Base-by-base conservation (phyloP, 345 rosid genomes). In the Acer saccharum region DNA sequence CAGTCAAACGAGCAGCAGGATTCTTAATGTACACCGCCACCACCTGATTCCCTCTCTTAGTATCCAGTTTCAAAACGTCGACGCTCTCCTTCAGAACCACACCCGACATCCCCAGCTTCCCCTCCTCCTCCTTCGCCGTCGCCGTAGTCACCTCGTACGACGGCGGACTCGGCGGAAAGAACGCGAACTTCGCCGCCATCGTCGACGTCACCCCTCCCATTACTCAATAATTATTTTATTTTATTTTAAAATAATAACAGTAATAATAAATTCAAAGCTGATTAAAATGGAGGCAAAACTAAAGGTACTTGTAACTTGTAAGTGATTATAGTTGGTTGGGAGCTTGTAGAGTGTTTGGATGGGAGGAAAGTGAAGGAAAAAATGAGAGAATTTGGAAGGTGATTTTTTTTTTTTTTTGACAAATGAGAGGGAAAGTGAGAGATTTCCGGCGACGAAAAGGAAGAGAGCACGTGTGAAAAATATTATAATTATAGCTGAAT, bases 151-250 rank as follows among this genome's bases (percentile, higher is more conserved):
- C 84, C 84, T 80, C 74, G 81, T 95, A 95, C 3, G 98, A 95
- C 12, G 99, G 91, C 20, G 99, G 99, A 52, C 57, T 88, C 57
- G 99, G 98, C 80, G 99, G 99, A 78, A 92, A 95, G 79, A 95
- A 95, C 6, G 99, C 98, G 61, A 95, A 95, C 86, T 93, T 95
- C 64, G 98, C 93, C 71, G 98, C 99, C 86, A 95, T 82, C 27
- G 98, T 83, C 76, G 99, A 95, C 81, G 97, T 95, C 86, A 95
- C 91, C 76, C 83, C 92, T 69, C 98, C 99, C 98, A 95, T 94
- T 43, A 32, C 64, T 18, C 60, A 43, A 39, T n/a, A 18, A 50
- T 32, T 14, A 11, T 3, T 7, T 10, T 52, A 35, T 35, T 35
- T 35, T 35, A 35, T 35, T 35, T 35, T 35, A 35, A 35, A 35